Base-by-base conservation (phyloP, 495 filamentous ascomycete species). In the Hypoxylon intermedium region DNA sequence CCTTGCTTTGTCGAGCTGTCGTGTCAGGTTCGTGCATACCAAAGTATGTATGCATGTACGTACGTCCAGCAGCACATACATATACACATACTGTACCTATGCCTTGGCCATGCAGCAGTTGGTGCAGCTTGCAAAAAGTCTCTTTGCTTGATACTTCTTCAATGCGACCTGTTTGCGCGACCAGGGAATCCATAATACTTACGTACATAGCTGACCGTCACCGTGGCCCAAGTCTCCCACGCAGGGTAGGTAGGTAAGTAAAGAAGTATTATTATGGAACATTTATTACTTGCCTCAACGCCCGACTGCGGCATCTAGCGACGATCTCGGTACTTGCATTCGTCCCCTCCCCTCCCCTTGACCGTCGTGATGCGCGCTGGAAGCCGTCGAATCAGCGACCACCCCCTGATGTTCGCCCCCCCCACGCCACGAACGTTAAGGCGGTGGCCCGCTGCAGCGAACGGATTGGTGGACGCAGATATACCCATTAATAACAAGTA, bases 1-100 rank as follows among this genome's bases (percentile, higher is more conserved):
- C 60, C 53, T 64, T 64, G 53, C 60, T 52, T 53, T 53, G 38
- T 58, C 40, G 45, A 31, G 30, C 54, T 53, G 53, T 50, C 43
- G 53, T 64, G 49, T 58, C 48, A 58, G 53, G 54, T 53, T 63
- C 53, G 23, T 47, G 60, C 60, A 58, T 49, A 37, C 30, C 9
- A 33, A 33, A 33, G 30, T 33, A 11, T 33, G 9, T 11, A 4
- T 61, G 42, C 42, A 13, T 43, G n/a, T 43, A 43, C 7, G 16
- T 45, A 45, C 21, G 23, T 45, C 13, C 51, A 61, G 28, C 44
- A 36, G 9, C 6, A 9, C 11, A 41, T 19, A 18, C n/a, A n/a
- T n/a, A n/a, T n/a, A n/a, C n/a, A n/a, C n/a, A n/a, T n/a, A n/a
- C n/a, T n/a, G n/a, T n/a, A n/a, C n/a, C n/a, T 43, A 24, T 24